phyloP scores from a whole-genome alignment of 768 basidiomycete species.

The Tricholoma saponaceum region DNA sequence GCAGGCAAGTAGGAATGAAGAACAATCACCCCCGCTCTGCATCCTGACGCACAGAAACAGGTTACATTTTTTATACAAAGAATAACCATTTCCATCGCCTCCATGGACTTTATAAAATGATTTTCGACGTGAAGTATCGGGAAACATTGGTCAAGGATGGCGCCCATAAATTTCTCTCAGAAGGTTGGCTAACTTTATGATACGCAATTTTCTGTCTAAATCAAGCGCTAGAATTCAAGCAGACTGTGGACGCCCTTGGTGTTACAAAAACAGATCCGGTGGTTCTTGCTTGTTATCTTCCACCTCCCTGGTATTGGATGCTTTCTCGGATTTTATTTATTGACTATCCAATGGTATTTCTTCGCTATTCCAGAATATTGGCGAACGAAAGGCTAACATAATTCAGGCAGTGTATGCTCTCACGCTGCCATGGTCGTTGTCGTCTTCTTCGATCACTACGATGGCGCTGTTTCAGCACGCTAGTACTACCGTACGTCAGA shows the following conservation, averaged over 20 bases:
- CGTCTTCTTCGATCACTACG: slow-evolving; percentile 24
- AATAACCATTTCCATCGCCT: slow-evolving; percentile 34
- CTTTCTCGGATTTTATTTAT: slow-evolving; percentile 23
- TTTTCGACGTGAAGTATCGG: slow-evolving; percentile 32
- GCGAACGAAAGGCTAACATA: background rate
- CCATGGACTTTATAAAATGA: slow-evolving; percentile 31
- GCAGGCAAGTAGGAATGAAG: slow-evolving; percentile 23
- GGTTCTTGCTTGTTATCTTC: slow-evolving; percentile 22
- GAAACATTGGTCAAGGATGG: slow-evolving; percentile 35
- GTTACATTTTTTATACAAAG: slow-evolving; percentile 36
- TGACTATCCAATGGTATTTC: slow-evolving; percentile 32
- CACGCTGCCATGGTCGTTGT: slow-evolving; percentile 18
- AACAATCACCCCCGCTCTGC: background rate
- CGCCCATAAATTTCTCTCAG: slow-evolving; percentile 20
- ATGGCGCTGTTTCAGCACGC: slow-evolving; percentile 34
- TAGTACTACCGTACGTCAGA: slow-evolving; percentile 2
- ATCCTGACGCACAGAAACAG: slow-evolving; percentile 15
- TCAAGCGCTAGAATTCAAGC: slow-evolving; percentile 29
- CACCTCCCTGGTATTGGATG: slow-evolving; percentile 37
- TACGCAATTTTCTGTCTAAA: background rate
- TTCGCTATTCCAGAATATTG: background rate
- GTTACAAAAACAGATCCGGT: slow-evolving; percentile 22
- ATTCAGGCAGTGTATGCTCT: slow-evolving; percentile 21
- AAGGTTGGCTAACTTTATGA: slow-evolving; percentile 21
- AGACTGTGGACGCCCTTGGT: slow-evolving; percentile 26